These are phyloP conservation scores for Petasospora fabianii DNA, from an alignment of 1,139 yeast genomes.

Conservation along the genomic window DNA sequence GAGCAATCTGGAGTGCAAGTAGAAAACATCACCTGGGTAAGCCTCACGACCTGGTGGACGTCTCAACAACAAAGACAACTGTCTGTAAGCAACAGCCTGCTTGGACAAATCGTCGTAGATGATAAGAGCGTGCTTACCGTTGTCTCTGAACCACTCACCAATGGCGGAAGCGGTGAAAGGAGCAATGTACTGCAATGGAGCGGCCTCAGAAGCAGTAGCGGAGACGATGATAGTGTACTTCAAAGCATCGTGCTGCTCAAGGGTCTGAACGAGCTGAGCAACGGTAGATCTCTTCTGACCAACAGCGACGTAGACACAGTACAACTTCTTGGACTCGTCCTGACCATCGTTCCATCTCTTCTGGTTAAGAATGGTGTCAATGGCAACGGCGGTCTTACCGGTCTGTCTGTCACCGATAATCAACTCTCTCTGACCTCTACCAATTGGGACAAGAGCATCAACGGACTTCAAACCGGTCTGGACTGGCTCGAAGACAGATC, in stretches of 20 bases:
- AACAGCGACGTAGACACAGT: conserved; percentile 99
- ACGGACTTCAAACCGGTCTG: conserved; percentile 99
- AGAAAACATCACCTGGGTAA: conserved; percentile 26
- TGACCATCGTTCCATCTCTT: conserved; percentile 96
- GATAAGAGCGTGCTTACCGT: conserved; percentile 96
- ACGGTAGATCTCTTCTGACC: conserved; percentile 99
- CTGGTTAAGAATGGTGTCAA: conserved; percentile 97
- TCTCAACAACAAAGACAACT: conserved; percentile 92
- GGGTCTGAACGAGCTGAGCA: conserved; percentile 98
- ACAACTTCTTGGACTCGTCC: conserved; percentile 96
- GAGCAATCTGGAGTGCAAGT: conserved; percentile 66
- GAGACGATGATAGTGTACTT: conserved; percentile 98
- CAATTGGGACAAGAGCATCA: conserved; percentile 98
- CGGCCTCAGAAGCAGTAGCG: conserved; percentile 99
- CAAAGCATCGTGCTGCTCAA: conserved; percentile 97
- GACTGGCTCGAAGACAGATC: conserved; percentile 98
- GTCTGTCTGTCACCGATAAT: conserved; percentile 99
- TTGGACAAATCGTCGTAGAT: conserved; percentile 97
- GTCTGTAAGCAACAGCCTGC: conserved; percentile 99
- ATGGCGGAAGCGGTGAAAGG: conserved; percentile 99
- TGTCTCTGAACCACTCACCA: conserved; percentile 99
- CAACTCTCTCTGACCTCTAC: conserved; percentile 99
- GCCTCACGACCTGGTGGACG: conserved; percentile 26
- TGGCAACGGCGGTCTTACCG: conserved; percentile 99
- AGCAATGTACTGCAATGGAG: conserved; percentile 99